Evolutionary conservation across 2,329 filamentous ascomycete species (phyloP).

Genomic region (Fusarium devonianum): DNA sequence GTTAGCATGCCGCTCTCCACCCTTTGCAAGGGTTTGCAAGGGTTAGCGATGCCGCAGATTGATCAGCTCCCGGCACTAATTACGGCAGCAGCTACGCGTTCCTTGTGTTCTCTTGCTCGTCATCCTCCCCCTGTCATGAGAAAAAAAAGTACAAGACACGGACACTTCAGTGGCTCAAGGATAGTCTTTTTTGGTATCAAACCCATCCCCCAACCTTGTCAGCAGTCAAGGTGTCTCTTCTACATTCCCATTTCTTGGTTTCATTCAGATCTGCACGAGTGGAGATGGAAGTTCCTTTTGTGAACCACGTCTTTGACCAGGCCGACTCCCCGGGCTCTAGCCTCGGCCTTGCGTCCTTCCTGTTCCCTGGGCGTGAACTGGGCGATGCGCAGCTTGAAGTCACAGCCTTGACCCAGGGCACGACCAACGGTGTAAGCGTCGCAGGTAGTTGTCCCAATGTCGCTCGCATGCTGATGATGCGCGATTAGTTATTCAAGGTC

Average conservation of each 20-base stretch:
- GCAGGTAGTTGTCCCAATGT: no score
- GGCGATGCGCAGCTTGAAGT: constrained; percentile 5
- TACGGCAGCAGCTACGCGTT: neutral
- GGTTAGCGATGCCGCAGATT: neutral
- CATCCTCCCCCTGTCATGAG: neutral
- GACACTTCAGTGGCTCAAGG: neutral
- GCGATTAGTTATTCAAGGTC: constrained; percentile 30
- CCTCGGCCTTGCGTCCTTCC: constrained; percentile 11
- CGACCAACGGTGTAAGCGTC: constrained; percentile 32
- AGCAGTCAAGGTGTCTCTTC: neutral
- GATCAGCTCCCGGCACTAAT: neutral
- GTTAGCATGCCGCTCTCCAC: neutral
- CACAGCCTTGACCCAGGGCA: constrained; percentile 27
- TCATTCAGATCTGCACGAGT: neutral
- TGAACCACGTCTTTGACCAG: constrained; percentile 23
- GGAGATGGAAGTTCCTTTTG: constrained; percentile 24
- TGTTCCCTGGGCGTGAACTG: constrained; percentile 17
- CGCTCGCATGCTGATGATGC: constrained; percentile 1
- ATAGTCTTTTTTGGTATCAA: no score
- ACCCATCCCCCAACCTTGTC: no score
- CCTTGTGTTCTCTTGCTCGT: neutral
- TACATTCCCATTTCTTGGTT: neutral
- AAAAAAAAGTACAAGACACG: neutral
- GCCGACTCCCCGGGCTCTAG: constrained; percentile 20
- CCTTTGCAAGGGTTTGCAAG: neutral